Evolutionary conservation across 352 stramenopile genomes (phyloP).

Genomic region (Elongisporangium undulatum): DNA sequence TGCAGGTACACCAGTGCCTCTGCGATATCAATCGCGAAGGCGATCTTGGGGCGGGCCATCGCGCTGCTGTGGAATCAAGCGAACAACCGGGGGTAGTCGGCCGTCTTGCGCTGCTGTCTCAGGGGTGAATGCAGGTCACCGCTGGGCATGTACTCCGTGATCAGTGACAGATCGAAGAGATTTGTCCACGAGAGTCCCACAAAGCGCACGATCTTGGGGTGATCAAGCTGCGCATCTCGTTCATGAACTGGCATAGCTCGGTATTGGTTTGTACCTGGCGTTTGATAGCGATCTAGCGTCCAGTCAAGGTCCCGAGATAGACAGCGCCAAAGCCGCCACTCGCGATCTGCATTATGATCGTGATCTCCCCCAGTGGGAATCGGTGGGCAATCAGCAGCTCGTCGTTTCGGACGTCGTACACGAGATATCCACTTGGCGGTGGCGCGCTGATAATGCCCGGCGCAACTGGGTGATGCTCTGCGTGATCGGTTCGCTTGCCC

Average conservation of each 20-base stretch:
- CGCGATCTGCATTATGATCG: slow-evolving; percentile 31
- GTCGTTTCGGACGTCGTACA: slow-evolving; percentile 66
- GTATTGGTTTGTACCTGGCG: slow-evolving; percentile 23
- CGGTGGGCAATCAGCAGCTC: slow-evolving; percentile 46
- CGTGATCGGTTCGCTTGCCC: slow-evolving; percentile 5
- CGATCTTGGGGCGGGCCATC: slow-evolving; percentile 27
- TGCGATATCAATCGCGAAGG: slow-evolving; percentile 36
- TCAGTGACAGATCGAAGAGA: slow-evolving; percentile 36
- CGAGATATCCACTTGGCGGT: slow-evolving; percentile 25
- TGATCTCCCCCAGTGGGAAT: slow-evolving; percentile 43
- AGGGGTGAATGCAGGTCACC: slow-evolving; percentile 38
- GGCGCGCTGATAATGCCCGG: slow-evolving; percentile 9
- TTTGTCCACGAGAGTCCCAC: slow-evolving; percentile 46
- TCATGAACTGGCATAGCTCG: slow-evolving; percentile 36
- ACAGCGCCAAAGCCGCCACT: slow-evolving; percentile 60
- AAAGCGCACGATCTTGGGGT: slow-evolving; percentile 48
- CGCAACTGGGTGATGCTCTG: not conserved
- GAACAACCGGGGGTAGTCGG: slow-evolving; percentile 16
- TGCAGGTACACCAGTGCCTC: slow-evolving; percentile 48
- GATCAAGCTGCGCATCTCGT: slow-evolving; percentile 53
- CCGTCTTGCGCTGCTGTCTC: slow-evolving; percentile 10
- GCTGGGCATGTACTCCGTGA: slow-evolving; percentile 43
- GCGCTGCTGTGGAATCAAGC: slow-evolving; percentile 25
- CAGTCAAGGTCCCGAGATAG: slow-evolving; percentile 34
- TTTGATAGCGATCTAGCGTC: slow-evolving; percentile 38